Evolutionary conservation across 768 basidiomycete genomes (phyloP).

Genomic region (Cantharellus anzutake): DNA sequence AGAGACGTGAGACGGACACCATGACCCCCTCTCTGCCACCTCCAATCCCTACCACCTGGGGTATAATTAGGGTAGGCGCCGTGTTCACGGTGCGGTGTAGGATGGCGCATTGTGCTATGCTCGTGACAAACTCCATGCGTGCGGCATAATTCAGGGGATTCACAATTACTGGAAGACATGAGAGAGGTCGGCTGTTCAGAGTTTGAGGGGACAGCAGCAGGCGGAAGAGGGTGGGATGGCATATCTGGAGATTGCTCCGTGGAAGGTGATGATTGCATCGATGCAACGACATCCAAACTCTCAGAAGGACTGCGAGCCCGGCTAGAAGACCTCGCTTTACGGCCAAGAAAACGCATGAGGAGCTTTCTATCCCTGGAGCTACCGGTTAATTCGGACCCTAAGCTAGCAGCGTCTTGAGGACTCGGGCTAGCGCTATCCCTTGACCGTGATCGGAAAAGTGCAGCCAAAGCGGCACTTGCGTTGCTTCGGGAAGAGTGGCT

Average conservation of each 20-base stretch:
- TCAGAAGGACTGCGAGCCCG: background rate
- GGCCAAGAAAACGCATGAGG: background rate
- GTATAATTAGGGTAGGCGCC: conserved; percentile 56
- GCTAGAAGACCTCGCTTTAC: background rate
- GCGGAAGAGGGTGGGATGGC: background rate
- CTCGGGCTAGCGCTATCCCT: background rate
- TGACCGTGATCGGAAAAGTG: background rate
- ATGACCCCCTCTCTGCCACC: conserved; percentile 21
- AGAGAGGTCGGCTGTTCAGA: background rate
- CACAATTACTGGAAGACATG: background rate
- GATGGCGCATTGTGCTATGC: conserved; percentile 29
- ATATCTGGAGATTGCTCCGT: background rate
- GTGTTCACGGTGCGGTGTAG: conserved; percentile 36
- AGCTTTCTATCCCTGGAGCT: too few relatives aligned
- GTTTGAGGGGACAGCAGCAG: background rate
- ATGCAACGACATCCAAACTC: background rate
- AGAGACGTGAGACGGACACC: too few relatives aligned
- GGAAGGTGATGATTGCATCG: background rate
- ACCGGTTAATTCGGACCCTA: too few relatives aligned
- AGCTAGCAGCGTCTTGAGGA: background rate
- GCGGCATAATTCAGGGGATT: background rate
- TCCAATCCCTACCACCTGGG: conserved; percentile 44
- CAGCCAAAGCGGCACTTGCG: background rate
- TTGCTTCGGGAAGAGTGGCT: background rate
- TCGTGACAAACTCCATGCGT: background rate